Evolutionary conservation across 257 asterid genomes (phyloP).

Genomic region (Misopates orontium): DNA sequence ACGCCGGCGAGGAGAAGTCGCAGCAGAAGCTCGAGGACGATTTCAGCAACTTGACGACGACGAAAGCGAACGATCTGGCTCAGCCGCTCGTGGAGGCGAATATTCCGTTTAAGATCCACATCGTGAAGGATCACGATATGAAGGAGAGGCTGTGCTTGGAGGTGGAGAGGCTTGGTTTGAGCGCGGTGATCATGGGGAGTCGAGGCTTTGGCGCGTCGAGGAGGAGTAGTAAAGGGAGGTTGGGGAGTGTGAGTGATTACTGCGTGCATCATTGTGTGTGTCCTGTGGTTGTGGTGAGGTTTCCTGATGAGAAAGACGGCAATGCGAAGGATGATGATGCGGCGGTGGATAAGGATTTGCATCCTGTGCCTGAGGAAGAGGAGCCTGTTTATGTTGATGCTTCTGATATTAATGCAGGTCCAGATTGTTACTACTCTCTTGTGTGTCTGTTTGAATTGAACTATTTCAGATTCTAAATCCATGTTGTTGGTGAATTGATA

Average conservation of each 20-base stretch:
- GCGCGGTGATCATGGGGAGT: constrained; percentile 84
- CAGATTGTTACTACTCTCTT: background rate
- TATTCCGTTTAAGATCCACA: constrained; percentile 70
- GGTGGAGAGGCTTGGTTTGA: constrained; percentile 79
- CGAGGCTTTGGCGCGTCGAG: constrained; percentile 72
- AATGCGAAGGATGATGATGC: constrained; percentile 33
- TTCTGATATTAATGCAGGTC: constrained; percentile 57
- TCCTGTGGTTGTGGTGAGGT: constrained; percentile 75
- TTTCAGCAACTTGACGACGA: constrained; percentile 61
- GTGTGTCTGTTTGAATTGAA: too few species aligned
- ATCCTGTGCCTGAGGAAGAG: constrained; percentile 72
- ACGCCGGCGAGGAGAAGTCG: constrained; percentile 47
- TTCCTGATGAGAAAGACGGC: constrained; percentile 59
- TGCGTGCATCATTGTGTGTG: constrained; percentile 81
- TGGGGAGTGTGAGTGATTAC: constrained; percentile 81
- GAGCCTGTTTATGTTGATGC: constrained; percentile 58
- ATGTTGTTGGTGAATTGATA: too few species aligned
- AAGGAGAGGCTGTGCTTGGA: constrained; percentile 84
- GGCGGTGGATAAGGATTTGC: constrained; percentile 39
- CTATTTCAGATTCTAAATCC: too few species aligned
- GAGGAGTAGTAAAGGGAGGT: constrained; percentile 60
- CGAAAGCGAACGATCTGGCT: constrained; percentile 63
- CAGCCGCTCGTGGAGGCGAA: constrained; percentile 64
- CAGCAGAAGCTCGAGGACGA: constrained; percentile 70
- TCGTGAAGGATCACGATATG: constrained; percentile 85